These are phyloP conservation scores for Berberis vulgaris DNA, from an alignment of 164 flowering plant species.

Conservation along the genomic window DNA sequence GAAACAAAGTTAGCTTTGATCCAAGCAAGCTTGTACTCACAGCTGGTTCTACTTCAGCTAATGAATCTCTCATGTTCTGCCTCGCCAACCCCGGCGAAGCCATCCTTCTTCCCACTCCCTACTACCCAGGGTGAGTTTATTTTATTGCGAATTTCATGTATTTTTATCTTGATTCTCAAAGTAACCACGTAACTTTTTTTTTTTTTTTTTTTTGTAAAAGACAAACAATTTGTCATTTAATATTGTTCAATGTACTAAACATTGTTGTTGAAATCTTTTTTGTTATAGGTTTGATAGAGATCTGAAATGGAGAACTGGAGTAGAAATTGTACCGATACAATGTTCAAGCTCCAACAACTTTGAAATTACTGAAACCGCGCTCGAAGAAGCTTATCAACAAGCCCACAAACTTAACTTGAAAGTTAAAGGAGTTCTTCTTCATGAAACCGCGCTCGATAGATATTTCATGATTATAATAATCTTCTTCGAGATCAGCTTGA, in stretches of 20 bases:
- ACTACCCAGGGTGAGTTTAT: constrained; percentile 17
- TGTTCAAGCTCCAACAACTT: constrained; percentile 28
- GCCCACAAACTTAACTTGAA: background rate
- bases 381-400: constrained; percentile 24
- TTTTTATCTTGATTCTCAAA: background rate
- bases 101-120: constrained; percentile 19
- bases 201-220: too few species aligned
- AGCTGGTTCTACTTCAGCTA: constrained; percentile 18
- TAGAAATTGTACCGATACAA: background rate
- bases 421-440: constrained; percentile 22
- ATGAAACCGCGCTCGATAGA: constrained; percentile 21
- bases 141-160: too few species aligned
- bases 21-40: constrained; percentile 10
- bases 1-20: constrained; percentile 6
- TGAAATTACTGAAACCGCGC: constrained; percentile 23
- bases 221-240: too few species aligned
- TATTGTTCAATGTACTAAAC: constrained; percentile 17
- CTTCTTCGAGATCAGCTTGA: background rate
- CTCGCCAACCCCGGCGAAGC: constrained; percentile 18
- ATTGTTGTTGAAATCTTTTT: constrained; percentile 20
- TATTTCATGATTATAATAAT: constrained; percentile 1
- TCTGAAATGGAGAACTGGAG: too few species aligned
- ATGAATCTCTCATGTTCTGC: constrained; percentile 15
- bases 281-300: too few species aligned
- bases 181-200: background rate